A percentile compares a stretch with the other conserved stretches of the same genome.
Evolutionary conservation across 106 monocot genomes (phyloP).

Genomic region (Platanthera zijinensis): DNA sequence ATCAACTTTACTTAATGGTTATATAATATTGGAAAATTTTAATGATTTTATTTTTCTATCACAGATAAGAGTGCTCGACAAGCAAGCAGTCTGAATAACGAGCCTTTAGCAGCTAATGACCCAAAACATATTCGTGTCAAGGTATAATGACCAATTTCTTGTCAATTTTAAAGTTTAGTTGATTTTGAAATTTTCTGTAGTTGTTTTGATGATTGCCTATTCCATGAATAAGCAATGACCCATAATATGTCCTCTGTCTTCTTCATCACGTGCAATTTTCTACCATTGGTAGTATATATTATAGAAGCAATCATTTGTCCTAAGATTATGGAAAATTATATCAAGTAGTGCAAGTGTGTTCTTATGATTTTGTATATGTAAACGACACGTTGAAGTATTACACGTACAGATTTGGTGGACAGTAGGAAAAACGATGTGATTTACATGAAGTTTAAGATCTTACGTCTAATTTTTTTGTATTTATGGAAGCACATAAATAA

Average conservation of each 20-base stretch:
- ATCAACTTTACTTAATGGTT: background rate
- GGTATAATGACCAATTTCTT: constrained; percentile 1
- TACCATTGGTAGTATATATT: background rate
- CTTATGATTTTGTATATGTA: background rate
- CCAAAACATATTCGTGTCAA: constrained; percentile 12
- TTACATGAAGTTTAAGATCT: no score
- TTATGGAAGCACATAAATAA: no score
- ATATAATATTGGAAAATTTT: background rate
- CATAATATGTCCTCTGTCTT: background rate
- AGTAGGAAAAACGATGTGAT: background rate
- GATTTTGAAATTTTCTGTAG: background rate
- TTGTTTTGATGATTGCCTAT: background rate
- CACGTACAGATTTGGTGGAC: background rate
- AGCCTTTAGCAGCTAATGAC: constrained; percentile 2
- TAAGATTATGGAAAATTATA: background rate
- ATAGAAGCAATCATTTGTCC: background rate
- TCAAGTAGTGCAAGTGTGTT: background rate
- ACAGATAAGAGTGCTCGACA: constrained; percentile 10
- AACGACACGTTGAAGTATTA: background rate
- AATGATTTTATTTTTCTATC: background rate
- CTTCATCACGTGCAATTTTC: background rate
- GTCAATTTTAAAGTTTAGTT: background rate
- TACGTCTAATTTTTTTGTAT: no score
- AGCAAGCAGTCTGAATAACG: constrained; percentile 3
- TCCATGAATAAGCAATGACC: background rate